These are phyloP conservation scores for Aspergillus asperescens DNA, from an alignment of 495 filamentous ascomycete genomes.

Conservation along the genomic window DNA sequence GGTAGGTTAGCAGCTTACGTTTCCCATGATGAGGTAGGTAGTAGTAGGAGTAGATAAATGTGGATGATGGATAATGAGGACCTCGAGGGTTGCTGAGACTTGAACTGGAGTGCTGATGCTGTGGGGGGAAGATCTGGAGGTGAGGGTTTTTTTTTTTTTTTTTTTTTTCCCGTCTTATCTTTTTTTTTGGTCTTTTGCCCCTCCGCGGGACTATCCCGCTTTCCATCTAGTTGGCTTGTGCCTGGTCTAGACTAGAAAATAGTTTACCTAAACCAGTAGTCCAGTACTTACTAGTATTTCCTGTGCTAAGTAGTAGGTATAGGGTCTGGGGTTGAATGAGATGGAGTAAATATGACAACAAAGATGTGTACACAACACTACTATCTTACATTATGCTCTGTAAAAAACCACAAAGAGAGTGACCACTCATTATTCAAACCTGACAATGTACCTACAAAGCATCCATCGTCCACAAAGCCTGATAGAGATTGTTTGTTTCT, in stretches of 20 bases:
- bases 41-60: not conserved
- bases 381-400: too few relatives aligned
- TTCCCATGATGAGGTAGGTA: not conserved
- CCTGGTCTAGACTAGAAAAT: not conserved
- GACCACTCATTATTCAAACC: too few relatives aligned
- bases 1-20: constrained; percentile 3
- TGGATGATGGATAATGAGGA: not conserved
- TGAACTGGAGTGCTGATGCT: not conserved
- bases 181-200: not conserved
- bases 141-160: constrained; percentile 2
- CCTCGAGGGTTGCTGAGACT: not conserved
- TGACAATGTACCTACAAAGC: too few relatives aligned
- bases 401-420: too few relatives aligned
- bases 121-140: not conserved
- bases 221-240: not conserved
- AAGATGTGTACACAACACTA: too few relatives aligned
- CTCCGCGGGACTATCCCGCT: not conserved
- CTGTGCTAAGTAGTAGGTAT: too few relatives aligned
- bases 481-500: too few relatives aligned
- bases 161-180: not conserved
- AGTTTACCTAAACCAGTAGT: too few relatives aligned
- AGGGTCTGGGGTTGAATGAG: too few relatives aligned
- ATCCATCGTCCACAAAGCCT: too few relatives aligned
- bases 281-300: too few relatives aligned
- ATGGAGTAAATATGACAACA: too few relatives aligned